These are phyloP conservation scores for Paramecium pentaurelia DNA, from an alignment of 73 alveolate species.

Conservation along the genomic window DNA sequence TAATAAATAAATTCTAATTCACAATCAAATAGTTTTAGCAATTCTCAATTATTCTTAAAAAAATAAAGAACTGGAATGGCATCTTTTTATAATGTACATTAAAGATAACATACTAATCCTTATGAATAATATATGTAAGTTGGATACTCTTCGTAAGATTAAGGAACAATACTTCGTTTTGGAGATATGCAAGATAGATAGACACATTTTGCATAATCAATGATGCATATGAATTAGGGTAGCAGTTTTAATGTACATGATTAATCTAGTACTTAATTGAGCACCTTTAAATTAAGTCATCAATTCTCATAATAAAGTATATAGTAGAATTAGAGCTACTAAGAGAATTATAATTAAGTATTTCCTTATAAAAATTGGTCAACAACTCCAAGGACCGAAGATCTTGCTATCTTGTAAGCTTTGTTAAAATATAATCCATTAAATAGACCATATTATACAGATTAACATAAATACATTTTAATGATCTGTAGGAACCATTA, in stretches of 20 bases:
- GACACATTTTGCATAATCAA: not conserved
- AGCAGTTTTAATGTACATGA: slow-evolving; percentile 39
- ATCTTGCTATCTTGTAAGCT: slow-evolving; percentile 54
- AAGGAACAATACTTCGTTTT: slow-evolving; percentile 9
- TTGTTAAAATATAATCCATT: slow-evolving; percentile 58
- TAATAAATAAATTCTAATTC: not conserved
- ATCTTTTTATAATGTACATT: not conserved
- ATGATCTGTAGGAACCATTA: slow-evolving; percentile 69
- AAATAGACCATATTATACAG: slow-evolving; percentile 51
- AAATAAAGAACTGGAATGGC: not conserved
- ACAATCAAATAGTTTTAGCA: not conserved
- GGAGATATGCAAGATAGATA: not conserved
- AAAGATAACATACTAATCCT: slow-evolving; percentile 30
- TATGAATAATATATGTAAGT: slow-evolving; percentile 19
- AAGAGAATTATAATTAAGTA: slow-evolving; percentile 14
- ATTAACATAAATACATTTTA: slow-evolving; percentile 58
- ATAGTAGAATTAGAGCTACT: not conserved
- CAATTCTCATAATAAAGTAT: not conserved
- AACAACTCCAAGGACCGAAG: slow-evolving; percentile 66
- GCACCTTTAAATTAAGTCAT: not conserved
- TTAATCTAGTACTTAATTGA: slow-evolving; percentile 32
- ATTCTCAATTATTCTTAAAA: not conserved
- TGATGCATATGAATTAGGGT: slow-evolving; percentile 2
- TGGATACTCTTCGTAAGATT: not conserved
- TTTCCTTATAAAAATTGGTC: slow-evolving; percentile 59